Conservation (phyloP, 352 stramenopile species). For the Pythium apleroticum region DNA sequence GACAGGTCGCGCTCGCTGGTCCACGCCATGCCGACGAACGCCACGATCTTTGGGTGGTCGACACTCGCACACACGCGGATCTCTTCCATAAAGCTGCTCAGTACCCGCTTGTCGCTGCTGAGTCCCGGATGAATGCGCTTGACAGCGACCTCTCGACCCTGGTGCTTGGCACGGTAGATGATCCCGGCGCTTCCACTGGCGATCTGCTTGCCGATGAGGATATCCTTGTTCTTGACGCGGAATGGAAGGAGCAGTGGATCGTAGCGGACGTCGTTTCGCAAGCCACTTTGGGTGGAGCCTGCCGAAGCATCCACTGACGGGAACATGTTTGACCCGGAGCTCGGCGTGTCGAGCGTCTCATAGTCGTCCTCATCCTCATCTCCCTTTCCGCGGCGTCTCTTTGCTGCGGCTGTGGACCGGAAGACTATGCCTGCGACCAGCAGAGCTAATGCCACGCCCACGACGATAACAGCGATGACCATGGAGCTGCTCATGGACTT, state of each 20-base stretch:
- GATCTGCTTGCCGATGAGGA: neutral
- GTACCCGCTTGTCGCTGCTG: slow-evolving; percentile 15
- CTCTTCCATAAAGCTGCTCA: slow-evolving; percentile 30
- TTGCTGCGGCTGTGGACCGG: neutral
- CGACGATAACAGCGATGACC: neutral
- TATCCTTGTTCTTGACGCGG: slow-evolving; percentile 1
- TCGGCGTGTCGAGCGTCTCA: neutral
- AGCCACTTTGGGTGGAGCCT: neutral
- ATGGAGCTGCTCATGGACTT: neutral
- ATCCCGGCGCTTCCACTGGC: slow-evolving; percentile 5
- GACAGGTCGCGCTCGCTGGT: neutral
- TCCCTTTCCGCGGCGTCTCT: neutral
- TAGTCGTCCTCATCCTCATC: neutral
- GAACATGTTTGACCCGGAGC: neutral
- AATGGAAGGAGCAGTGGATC: slow-evolving; percentile 1
- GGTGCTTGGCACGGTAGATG: slow-evolving; percentile 1
- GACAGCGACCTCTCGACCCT: neutral
- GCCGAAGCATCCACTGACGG: neutral
- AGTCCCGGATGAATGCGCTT: slow-evolving; percentile 19
- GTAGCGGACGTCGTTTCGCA: neutral
- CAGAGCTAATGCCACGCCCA: neutral
- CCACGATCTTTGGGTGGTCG: slow-evolving; percentile 2
- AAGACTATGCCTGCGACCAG: neutral
- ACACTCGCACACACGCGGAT: slow-evolving; percentile 9
- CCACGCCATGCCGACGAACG: slow-evolving; percentile 1